phyloP scores from a whole-genome alignment of 2,329 filamentous ascomycete species.

The Alternaria solani region DNA sequence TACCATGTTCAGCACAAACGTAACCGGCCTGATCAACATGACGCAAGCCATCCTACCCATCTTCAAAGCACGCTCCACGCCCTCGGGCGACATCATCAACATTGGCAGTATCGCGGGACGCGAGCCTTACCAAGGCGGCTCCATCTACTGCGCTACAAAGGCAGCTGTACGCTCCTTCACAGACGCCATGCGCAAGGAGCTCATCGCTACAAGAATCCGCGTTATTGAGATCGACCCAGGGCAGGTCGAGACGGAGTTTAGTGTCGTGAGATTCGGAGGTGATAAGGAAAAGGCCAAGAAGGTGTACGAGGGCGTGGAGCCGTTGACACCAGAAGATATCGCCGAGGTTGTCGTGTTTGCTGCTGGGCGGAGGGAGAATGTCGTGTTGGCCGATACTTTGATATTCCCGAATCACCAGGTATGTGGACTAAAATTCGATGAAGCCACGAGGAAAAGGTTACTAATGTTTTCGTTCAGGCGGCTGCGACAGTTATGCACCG shows the following conservation, averaged over 20 bases:
- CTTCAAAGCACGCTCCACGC: constrained; percentile 68
- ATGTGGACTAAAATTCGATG: constrained; percentile 38
- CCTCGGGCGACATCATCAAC: constrained; percentile 90
- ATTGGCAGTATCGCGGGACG: constrained; percentile 91
- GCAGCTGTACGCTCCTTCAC: constrained; percentile 87
- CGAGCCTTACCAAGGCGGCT: constrained; percentile 83
- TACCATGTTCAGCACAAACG: constrained; percentile 91
- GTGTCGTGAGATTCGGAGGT: constrained; percentile 84
- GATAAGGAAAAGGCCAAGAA: constrained; percentile 90
- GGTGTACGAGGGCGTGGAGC: constrained; percentile 77
- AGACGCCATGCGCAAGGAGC: constrained; percentile 81
- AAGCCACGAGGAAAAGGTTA: background rate
- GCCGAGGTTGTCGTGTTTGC: constrained; percentile 90
- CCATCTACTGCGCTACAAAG: constrained; percentile 94
- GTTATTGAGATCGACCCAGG: constrained; percentile 91
- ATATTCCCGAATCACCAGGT: constrained; percentile 92
- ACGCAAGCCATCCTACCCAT: constrained; percentile 88
- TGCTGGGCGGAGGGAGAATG: constrained; percentile 84
- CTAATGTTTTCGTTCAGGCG: constrained; percentile 36
- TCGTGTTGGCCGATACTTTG: constrained; percentile 86
- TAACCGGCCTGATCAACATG: constrained; percentile 94
- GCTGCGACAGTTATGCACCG: constrained; percentile 50
- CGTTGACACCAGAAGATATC: constrained; percentile 88
- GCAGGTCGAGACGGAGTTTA: constrained; percentile 95
- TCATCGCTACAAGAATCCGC: constrained; percentile 80